Conservation (phyloP, 192 early-diverging fungal genomes). For the Piromyces sp. region DNA sequence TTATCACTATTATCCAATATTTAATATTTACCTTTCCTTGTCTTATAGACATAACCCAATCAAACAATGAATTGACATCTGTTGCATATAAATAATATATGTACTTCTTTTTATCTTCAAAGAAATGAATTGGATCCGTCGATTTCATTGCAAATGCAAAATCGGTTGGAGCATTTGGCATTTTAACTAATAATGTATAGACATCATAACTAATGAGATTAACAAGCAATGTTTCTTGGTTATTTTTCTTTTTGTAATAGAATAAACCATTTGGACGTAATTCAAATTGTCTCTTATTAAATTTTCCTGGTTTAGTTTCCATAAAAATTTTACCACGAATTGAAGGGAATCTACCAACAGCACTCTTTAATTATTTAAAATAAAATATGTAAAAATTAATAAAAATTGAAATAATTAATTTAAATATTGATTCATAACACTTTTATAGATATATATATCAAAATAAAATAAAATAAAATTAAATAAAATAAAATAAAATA, state of each 20-base stretch:
- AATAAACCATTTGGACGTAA: constrained; percentile 10
- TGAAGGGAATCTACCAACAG: background rate
- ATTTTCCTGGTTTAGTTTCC: background rate
- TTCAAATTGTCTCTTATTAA: constrained; percentile 12
- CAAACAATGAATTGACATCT: constrained; percentile 37
- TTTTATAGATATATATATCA: constrained; percentile 11
- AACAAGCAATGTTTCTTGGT: constrained; percentile 19
- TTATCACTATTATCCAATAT: no score
- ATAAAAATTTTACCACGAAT: background rate
- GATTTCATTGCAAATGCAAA: constrained; percentile 76
- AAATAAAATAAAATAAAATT: constrained; percentile 2
- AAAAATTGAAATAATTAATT: constrained; percentile 4
- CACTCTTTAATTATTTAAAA: constrained; percentile 2
- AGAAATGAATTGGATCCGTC: constrained; percentile 52
- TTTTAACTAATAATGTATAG: constrained; percentile 51
- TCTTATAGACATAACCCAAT: constrained; percentile 56
- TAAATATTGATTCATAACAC: constrained; percentile 6
- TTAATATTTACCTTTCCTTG: constrained; percentile 39
- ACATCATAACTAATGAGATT: constrained; percentile 61
- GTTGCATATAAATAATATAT: constrained; percentile 54
- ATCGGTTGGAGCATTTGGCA: constrained; percentile 52
- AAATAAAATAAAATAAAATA: constrained; percentile 6
- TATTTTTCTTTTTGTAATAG: background rate
- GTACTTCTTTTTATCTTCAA: constrained; percentile 74
- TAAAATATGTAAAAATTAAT: background rate